Percentiles rank a stretch among this genome's conserved stretches.
Conservation (phyloP, 2,329 filamentous ascomycete species). For the Penicillium thymicola region DNA sequence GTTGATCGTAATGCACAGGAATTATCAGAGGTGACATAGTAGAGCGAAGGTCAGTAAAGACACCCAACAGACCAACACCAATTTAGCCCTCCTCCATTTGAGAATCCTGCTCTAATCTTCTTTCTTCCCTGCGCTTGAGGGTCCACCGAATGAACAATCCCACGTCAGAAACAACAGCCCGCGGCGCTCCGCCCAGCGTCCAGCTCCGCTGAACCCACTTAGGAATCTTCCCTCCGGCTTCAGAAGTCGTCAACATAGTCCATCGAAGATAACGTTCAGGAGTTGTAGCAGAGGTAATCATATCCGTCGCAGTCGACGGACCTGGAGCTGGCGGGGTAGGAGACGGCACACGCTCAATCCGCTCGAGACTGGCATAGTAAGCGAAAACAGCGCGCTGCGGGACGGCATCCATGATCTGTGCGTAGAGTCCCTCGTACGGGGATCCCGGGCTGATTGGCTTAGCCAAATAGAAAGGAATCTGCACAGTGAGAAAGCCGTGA, state of each 20-base stretch:
- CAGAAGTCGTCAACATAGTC: conserved; percentile 39
- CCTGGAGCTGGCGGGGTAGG: not conserved
- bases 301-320: not conserved
- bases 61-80: not conserved
- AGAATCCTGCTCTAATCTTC: not conserved
- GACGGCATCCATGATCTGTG: conserved; percentile 21
- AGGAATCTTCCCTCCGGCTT: conserved; percentile 37
- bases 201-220: conserved; percentile 38
- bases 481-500: conserved; percentile 31
- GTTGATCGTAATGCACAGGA: not conserved
- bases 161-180: conserved; percentile 39
- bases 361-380: conserved; percentile 37
- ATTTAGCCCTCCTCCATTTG: not conserved
- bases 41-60: not conserved
- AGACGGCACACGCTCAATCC: conserved; percentile 16
- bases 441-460: not conserved
- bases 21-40: not conserved
- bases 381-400: conserved; percentile 31
- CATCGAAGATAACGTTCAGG: conserved; percentile 25
- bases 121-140: conserved; percentile 10
- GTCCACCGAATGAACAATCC: conserved; percentile 39
- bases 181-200: conserved; percentile 36
- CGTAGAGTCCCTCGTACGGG: conserved; percentile 8
- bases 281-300: not conserved
- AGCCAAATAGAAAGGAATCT: conserved; percentile 28